Evolutionary conservation across 1,139 yeast genomes (phyloP).

Genomic region (Yamadazyma aaseri): DNA sequence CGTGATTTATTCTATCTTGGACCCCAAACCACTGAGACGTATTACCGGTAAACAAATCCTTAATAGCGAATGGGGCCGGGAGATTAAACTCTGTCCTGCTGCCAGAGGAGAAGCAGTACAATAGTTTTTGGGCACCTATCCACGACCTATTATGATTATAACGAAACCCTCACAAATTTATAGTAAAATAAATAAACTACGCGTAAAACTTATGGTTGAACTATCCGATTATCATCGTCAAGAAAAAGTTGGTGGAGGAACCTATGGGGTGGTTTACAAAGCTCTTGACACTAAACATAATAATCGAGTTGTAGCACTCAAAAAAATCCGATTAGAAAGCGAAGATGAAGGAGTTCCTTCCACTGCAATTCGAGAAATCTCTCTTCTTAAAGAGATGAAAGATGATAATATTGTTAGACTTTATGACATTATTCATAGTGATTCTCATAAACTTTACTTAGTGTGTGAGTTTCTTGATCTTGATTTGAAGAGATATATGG

Average conservation of each 20-base stretch:
- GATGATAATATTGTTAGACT: conserved; percentile 90
- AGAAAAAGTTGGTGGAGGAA: conserved; percentile 97
- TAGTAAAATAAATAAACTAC: conserved; percentile 2
- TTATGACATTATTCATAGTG: conserved; percentile 95
- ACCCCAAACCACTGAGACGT: conserved; percentile 84
- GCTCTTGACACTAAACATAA: conserved; percentile 88
- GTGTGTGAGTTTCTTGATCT: conserved; percentile 93
- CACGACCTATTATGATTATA: too few species aligned
- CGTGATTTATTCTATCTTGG: conserved; percentile 87
- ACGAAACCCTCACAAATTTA: neutral
- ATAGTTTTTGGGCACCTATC: neutral
- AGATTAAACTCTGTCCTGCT: conserved; percentile 73
- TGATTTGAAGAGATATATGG: conserved; percentile 97
- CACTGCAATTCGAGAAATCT: conserved; percentile 95
- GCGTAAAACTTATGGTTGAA: conserved; percentile 65
- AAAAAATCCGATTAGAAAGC: conserved; percentile 91
- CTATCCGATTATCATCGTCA: conserved; percentile 87
- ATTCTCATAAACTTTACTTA: conserved; percentile 86
- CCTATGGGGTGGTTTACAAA: conserved; percentile 97
- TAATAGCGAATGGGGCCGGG: conserved; percentile 95
- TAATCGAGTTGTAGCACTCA: conserved; percentile 89
- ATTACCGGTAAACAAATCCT: conserved; percentile 85
- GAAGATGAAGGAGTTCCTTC: conserved; percentile 99
- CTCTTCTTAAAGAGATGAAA: conserved; percentile 85
- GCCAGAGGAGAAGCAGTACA: conserved; percentile 28